phyloP scores from a whole-genome alignment of 129 eudicot species.

The Artemisia annua region DNA sequence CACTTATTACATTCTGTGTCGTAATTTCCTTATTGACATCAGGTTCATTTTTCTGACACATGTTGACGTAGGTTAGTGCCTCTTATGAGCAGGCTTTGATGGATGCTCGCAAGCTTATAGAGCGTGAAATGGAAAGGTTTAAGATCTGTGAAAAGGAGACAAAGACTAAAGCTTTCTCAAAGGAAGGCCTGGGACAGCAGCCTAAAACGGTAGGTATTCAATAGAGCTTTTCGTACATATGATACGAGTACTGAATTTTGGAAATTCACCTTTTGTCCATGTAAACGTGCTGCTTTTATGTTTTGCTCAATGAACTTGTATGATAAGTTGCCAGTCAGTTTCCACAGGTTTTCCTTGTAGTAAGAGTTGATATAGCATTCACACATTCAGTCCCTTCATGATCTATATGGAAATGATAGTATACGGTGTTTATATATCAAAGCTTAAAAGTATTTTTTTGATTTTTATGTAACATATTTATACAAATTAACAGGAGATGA shows the following conservation, averaged over 20 bases:
- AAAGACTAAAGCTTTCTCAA: conserved; percentile 93
- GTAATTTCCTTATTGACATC: conserved; percentile 45
- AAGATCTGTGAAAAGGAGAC: conserved; percentile 96
- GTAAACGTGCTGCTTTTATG: background rate
- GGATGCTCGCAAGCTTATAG: conserved; percentile 91
- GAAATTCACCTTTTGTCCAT: background rate
- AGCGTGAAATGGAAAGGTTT: conserved; percentile 94
- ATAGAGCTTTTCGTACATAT: conserved; percentile 6
- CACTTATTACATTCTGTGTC: conserved; percentile 21
- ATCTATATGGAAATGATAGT: background rate
- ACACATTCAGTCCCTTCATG: background rate
- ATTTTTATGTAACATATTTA: background rate
- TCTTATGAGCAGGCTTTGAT: conserved; percentile 99
- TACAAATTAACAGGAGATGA: background rate
- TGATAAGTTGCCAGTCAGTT: background rate
- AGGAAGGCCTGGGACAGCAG: conserved; percentile 94
- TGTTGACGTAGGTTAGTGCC: conserved; percentile 99
- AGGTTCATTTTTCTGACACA: conserved; percentile 47
- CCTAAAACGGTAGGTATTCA: conserved; percentile 72
- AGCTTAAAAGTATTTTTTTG: background rate
- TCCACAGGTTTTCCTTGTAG: no score
- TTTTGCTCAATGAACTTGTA: background rate
- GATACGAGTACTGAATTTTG: background rate
- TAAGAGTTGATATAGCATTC: no score
- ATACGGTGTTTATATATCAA: background rate